These are phyloP conservation scores for Hygrophila difformis DNA, from an alignment of 257 asterid genomes.

Conservation along the genomic window DNA sequence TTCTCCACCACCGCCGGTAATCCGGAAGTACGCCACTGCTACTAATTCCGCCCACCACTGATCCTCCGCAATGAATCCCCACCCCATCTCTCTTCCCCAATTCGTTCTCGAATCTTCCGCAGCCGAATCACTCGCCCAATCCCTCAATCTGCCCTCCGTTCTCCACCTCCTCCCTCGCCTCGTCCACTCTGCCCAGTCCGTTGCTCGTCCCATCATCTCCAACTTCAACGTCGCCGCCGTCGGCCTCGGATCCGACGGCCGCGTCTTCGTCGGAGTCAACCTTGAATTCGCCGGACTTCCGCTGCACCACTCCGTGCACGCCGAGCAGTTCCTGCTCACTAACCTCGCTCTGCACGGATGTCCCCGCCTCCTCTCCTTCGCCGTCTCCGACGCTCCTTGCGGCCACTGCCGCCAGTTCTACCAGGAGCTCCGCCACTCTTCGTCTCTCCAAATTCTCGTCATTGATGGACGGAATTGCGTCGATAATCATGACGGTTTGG, in stretches of 20 bases:
- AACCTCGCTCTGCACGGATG: constrained; percentile 50
- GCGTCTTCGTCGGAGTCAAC: constrained; percentile 72
- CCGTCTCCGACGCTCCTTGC: constrained; percentile 93
- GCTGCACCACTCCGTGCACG: constrained; percentile 78
- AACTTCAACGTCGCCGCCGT: constrained; percentile 69
- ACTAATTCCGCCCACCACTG: no score
- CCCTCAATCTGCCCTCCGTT: constrained; percentile 51
- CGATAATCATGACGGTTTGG: constrained; percentile 7
- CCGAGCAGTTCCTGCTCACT: constrained; percentile 80
- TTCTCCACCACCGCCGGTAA: no score
- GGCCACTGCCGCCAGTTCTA: constrained; percentile 97
- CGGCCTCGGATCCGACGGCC: constrained; percentile 88
- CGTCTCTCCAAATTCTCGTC: constrained; percentile 44
- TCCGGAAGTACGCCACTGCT: no score
- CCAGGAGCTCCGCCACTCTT: constrained; percentile 67
- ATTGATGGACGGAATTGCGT: constrained; percentile 21
- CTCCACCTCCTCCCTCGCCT: constrained; percentile 71
- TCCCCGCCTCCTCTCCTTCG: constrained; percentile 43
- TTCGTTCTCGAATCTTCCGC: constrained; percentile 55
- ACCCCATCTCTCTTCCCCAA: constrained; percentile 27
- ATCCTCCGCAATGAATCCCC: no score
- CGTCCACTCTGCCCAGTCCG: constrained; percentile 49
- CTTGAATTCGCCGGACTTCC: constrained; percentile 79
- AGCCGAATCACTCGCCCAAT: constrained; percentile 51
- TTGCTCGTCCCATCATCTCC: constrained; percentile 86